A percentile compares a stretch with the other conserved stretches of the same genome.
Evolutionary conservation across 75 land plant genomes (phyloP).

Genomic region (Chamaecyparis obtusa): DNA sequence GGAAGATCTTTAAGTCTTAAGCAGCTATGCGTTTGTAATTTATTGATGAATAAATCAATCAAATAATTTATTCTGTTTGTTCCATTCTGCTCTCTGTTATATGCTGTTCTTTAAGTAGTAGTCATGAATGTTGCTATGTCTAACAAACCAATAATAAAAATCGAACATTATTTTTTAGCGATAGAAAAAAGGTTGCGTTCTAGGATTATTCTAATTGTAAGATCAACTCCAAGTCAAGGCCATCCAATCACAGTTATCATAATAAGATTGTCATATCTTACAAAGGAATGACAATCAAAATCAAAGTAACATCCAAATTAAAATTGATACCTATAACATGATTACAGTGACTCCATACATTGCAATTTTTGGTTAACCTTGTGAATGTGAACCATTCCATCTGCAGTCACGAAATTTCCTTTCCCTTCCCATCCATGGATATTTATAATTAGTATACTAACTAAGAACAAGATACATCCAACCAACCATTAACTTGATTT

Average conservation of each 20-base stretch:
- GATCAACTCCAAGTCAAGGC: background rate
- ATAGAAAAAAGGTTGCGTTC: background rate
- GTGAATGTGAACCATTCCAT: background rate
- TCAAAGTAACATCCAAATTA: background rate
- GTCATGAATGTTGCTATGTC: background rate
- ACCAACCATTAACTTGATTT: background rate
- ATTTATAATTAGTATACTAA: background rate
- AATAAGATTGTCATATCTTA: background rate
- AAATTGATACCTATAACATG: background rate
- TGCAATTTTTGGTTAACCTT: background rate
- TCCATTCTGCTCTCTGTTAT: too few species aligned
- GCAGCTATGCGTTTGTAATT: too few species aligned
- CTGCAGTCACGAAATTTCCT: background rate
- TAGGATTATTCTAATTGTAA: background rate
- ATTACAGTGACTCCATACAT: background rate
- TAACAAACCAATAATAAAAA: background rate
- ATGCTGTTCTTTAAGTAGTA: too few species aligned
- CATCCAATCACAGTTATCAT: background rate
- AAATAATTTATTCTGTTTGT: too few species aligned
- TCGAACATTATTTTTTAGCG: background rate
- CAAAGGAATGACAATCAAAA: background rate
- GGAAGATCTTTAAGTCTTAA: too few species aligned
- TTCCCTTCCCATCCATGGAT: background rate
- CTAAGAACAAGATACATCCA: background rate
- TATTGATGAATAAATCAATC: too few species aligned